phyloP scores from a whole-genome alignment of 2,329 filamentous ascomycete genomes.

The Torrubiellomyces zombiae region DNA sequence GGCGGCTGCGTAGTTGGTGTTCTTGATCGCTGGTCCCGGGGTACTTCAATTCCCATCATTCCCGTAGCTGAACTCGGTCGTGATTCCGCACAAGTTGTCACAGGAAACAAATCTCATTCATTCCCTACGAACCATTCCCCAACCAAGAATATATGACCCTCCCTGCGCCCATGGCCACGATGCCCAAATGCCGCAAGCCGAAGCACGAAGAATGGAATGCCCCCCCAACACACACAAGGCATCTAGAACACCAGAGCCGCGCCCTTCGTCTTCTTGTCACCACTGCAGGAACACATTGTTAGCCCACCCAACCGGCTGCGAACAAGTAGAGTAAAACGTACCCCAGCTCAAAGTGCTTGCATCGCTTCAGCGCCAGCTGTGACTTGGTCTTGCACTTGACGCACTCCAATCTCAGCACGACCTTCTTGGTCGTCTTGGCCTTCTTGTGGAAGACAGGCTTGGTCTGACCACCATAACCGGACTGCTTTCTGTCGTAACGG shows the following conservation, averaged over 20 bases:
- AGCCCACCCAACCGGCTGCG: constrained; percentile 12
- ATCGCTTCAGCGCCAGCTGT: constrained; percentile 96
- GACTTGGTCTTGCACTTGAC: constrained; percentile 95
- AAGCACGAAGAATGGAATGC: constrained; percentile 24
- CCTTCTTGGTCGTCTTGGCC: constrained; percentile 99
- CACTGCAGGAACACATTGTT: constrained; percentile 43
- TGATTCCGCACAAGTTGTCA: too few relatives aligned
- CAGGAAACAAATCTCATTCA: constrained; percentile 18
- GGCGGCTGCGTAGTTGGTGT: too few relatives aligned
- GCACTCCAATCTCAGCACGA: constrained; percentile 96
- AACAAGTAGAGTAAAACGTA: constrained; percentile 36
- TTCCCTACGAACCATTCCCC: constrained; percentile 27
- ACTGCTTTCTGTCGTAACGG: constrained; percentile 98
- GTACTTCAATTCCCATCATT: too few relatives aligned
- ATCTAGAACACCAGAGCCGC: constrained; percentile 98
- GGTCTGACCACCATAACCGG: constrained; percentile 99
- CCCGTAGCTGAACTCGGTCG: too few relatives aligned
- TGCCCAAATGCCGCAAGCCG: constrained; percentile 27
- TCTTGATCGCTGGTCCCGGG: too few relatives aligned
- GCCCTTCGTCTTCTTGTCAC: constrained; percentile 99
- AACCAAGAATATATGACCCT: constrained; percentile 27
- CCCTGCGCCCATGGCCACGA: constrained; percentile 32
- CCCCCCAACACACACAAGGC: constrained; percentile 30
- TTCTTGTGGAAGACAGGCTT: constrained; percentile 99
- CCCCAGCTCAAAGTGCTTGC: constrained; percentile 99